Conservation (phyloP, 768 basidiomycete species). For the Leccinum obscurum region DNA sequence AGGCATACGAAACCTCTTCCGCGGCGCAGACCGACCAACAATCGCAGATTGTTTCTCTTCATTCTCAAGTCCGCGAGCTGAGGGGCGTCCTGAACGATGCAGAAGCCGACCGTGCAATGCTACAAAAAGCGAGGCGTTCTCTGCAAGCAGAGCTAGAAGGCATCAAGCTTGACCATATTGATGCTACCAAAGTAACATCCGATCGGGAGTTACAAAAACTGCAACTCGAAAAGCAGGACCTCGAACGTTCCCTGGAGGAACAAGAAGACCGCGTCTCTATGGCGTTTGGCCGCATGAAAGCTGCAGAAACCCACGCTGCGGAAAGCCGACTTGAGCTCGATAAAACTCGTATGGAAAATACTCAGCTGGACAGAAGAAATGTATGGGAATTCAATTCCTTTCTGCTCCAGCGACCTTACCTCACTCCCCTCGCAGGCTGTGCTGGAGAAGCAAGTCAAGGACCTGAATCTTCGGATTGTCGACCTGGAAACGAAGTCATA, state of each 20-base stretch:
- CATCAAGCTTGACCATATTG: slow-evolving; percentile 74
- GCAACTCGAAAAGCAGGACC: slow-evolving; percentile 78
- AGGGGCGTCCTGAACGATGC: slow-evolving; percentile 81
- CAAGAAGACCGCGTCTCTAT: slow-evolving; percentile 71
- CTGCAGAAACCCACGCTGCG: slow-evolving; percentile 72
- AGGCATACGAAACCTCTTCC: slow-evolving; percentile 72
- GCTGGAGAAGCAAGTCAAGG: slow-evolving; percentile 84
- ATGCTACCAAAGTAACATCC: slow-evolving; percentile 65
- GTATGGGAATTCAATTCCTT: slow-evolving; percentile 40
- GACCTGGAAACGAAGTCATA: slow-evolving; percentile 83
- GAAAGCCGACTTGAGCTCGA: slow-evolving; percentile 78
- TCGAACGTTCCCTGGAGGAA: slow-evolving; percentile 76
- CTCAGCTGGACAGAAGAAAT: slow-evolving; percentile 75
- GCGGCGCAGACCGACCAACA: slow-evolving; percentile 80
- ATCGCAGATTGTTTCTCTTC: slow-evolving; percentile 77
- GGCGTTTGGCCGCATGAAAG: slow-evolving; percentile 77
- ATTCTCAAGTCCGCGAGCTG: slow-evolving; percentile 84
- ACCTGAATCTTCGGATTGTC: slow-evolving; percentile 77
- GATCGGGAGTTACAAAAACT: slow-evolving; percentile 76
- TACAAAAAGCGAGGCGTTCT: slow-evolving; percentile 80
- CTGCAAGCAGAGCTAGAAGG: slow-evolving; percentile 79
- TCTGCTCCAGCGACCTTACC: neutral
- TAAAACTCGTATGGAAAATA: slow-evolving; percentile 77
- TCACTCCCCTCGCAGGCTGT: slow-evolving; percentile 51
- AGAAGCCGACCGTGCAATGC: slow-evolving; percentile 73